A percentile compares a stretch with the other conserved stretches of the same genome.
These are phyloP conservation scores for Aspergillus melleus DNA, from an alignment of 2,329 filamentous ascomycete species.

Conservation along the genomic window DNA sequence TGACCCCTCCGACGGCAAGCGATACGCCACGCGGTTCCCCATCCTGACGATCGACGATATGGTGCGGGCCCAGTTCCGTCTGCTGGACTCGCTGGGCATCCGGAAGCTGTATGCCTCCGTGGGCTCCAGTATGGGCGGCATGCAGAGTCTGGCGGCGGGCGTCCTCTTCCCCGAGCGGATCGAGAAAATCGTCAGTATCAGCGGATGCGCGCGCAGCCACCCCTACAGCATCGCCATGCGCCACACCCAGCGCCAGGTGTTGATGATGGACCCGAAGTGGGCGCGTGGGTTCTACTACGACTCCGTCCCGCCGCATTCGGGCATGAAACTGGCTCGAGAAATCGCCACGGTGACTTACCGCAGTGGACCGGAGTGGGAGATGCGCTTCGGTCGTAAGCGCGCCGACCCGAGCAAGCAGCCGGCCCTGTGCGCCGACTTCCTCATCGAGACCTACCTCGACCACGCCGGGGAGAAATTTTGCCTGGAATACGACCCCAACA, in stretches of 20 bases:
- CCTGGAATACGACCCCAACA: constrained; percentile 94
- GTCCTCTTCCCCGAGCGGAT: constrained; percentile 81
- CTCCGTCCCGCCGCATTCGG: constrained; percentile 82
- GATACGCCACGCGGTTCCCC: constrained; percentile 91
- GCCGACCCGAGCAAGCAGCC: constrained; percentile 85
- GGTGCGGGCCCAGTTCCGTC: constrained; percentile 90
- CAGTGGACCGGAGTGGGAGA: constrained; percentile 96
- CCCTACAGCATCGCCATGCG: constrained; percentile 99
- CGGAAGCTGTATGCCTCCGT: constrained; percentile 84
- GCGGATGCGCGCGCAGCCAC: constrained; percentile 89
- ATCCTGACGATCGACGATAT: constrained; percentile 96
- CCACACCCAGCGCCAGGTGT: constrained; percentile 92
- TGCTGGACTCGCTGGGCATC: constrained; percentile 78
- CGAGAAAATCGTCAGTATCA: constrained; percentile 80
- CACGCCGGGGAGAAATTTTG: constrained; percentile 99
- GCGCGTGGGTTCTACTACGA: constrained; percentile 92
- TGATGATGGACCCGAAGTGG: constrained; percentile 99
- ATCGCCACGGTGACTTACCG: constrained; percentile 98
- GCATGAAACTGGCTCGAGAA: constrained; percentile 96
- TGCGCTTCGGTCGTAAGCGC: constrained; percentile 82
- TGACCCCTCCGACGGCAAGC: constrained; percentile 82
- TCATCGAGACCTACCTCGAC: constrained; percentile 97
- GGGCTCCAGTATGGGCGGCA: constrained; percentile 95
- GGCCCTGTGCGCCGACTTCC: constrained; percentile 92
- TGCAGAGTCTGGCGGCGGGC: constrained; percentile 90